phyloP scores from a whole-genome alignment of 179 eudicot genomes.

The Camellia oleifera region DNA sequence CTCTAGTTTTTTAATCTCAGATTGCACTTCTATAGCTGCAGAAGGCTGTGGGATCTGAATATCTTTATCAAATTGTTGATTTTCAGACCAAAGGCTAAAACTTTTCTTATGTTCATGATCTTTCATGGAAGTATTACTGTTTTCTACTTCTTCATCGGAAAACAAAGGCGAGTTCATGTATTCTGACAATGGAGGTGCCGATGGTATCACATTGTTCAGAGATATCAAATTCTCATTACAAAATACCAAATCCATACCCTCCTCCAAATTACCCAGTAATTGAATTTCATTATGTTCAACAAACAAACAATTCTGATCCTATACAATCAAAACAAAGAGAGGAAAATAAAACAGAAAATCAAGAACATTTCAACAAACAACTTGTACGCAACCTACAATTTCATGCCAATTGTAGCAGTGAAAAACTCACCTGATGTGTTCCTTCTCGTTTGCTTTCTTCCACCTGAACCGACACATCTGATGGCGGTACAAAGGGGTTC shows the following conservation, averaged over 20 bases:
- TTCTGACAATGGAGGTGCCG: conserved; percentile 13
- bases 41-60: neutral
- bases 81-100: conserved; percentile 27
- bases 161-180: conserved; percentile 16
- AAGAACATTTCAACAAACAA: conserved; percentile 16
- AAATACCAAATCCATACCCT: conserved; percentile 23
- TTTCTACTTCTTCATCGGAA: conserved; percentile 20
- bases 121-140: neutral
- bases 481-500: conserved; percentile 61
- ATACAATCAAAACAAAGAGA: neutral
- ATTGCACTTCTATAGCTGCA: neutral
- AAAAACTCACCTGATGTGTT: conserved; percentile 24
- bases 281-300: conserved; percentile 21
- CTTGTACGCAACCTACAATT: neutral
- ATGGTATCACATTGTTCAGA: conserved; percentile 16
- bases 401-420: neutral
- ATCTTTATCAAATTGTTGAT: conserved; percentile 18
- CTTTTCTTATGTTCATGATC: conserved; percentile 4
- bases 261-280: conserved; percentile 24
- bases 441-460: conserved; percentile 25
- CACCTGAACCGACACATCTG: conserved; percentile 28
- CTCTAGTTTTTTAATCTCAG: too few relatives aligned
- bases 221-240: conserved; percentile 28
- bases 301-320: conserved; percentile 28
- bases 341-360: neutral